A percentile compares a stretch with the other conserved stretches of the same genome.
These are phyloP conservation scores for Candida pseudoglaebosa DNA, from an alignment of 805 yeast genomes.

Conservation along the genomic window DNA sequence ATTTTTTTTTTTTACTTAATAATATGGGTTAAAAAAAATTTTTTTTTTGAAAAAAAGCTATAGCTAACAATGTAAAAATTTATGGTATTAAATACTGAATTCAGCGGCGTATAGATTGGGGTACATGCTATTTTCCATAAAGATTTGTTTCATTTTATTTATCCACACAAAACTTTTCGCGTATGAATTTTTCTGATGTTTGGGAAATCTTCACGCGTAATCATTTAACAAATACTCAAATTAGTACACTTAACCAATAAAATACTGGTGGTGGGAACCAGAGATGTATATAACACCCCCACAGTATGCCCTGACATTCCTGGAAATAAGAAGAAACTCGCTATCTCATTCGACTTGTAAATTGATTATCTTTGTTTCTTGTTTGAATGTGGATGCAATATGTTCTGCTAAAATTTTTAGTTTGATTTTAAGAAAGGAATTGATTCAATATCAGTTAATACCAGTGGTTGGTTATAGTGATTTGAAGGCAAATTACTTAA, in stretches of 20 bases:
- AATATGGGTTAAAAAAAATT: no score
- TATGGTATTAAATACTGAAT: no score
- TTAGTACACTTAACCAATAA: not conserved
- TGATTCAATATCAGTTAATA: constrained; percentile 81
- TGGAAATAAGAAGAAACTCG: constrained; percentile 64
- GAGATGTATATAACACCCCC: constrained; percentile 73
- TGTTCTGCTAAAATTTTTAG: constrained; percentile 83
- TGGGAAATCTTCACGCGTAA: no score
- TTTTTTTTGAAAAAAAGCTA: no score
- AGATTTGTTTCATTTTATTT: no score
- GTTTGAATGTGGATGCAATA: constrained; percentile 85
- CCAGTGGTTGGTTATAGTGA: constrained; percentile 94
- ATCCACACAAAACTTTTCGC: no score
- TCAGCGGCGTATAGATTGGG: no score
- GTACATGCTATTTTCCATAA: no score
- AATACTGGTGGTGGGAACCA: constrained; percentile 3
- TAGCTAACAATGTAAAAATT: no score
- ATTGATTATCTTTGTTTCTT: constrained; percentile 81
- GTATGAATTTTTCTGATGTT: no score
- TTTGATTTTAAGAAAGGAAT: constrained; percentile 66
- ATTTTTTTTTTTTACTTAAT: no score
- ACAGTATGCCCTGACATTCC: constrained; percentile 64
- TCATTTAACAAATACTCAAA: not conserved
- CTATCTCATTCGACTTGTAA: constrained; percentile 91
- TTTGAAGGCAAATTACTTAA: constrained; percentile 55